Evolutionary conservation across 108 stramenopile species (phyloP).

Genomic region (Parmales sp.): DNA sequence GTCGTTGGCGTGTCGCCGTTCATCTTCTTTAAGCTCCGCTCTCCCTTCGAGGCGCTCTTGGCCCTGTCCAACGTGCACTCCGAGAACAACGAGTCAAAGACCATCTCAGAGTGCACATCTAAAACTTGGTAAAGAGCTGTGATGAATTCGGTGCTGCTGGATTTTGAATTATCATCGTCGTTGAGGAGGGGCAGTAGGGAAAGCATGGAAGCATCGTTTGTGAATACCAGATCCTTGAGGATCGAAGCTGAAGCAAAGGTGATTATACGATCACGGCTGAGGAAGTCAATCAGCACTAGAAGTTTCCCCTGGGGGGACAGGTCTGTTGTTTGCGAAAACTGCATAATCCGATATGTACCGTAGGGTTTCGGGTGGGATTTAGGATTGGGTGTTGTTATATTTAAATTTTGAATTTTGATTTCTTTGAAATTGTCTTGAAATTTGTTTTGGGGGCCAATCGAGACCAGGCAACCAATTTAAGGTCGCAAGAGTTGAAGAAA

Average conservation of each 20-base stretch:
- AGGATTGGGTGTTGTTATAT: too few relatives aligned
- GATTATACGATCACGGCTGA: constrained; percentile 3
- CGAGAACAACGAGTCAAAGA: constrained; percentile 28
- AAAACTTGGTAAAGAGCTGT: neutral
- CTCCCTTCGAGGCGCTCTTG: constrained; percentile 30
- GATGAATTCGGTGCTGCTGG: neutral
- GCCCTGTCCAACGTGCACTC: constrained; percentile 30
- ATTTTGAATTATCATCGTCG: neutral
- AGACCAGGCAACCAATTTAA: too few relatives aligned
- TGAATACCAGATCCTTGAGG: neutral
- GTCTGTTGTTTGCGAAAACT: too few relatives aligned
- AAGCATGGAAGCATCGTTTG: neutral
- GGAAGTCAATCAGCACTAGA: neutral
- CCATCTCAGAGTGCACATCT: constrained; percentile 1
- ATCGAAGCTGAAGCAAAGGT: neutral
- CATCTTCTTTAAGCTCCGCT: constrained; percentile 24
- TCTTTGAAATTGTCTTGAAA: too few relatives aligned
- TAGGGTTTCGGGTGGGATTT: too few relatives aligned
- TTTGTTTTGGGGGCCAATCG: too few relatives aligned
- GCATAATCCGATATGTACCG: too few relatives aligned
- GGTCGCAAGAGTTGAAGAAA: too few relatives aligned
- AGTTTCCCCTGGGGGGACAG: neutral
- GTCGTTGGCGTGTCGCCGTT: constrained; percentile 26
- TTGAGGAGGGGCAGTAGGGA: neutral
- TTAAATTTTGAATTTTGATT: too few relatives aligned